Percentiles rank a stretch among this genome's conserved stretches.
Conservation (phyloP, 2,329 filamentous ascomycete genomes). For the Neofusicoccum laricinum region DNA sequence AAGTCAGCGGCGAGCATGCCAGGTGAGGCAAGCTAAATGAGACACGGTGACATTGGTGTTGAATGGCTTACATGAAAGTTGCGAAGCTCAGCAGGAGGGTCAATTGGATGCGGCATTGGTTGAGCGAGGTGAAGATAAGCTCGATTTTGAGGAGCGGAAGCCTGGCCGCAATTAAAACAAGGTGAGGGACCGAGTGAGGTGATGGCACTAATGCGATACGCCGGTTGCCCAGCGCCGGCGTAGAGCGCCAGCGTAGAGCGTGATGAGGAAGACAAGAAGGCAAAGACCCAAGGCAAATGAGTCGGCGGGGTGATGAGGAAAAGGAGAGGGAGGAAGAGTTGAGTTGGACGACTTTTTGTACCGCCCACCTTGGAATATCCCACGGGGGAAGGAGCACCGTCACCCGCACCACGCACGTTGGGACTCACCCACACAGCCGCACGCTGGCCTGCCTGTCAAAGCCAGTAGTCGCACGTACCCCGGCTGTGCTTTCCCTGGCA, state of each 20-base stretch:
- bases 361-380: neutral
- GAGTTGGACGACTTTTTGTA: neutral
- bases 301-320: neutral
- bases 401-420: neutral
- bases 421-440: neutral
- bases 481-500: neutral
- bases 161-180: no score
- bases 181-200: no score
- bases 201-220: no score
- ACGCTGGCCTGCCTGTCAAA: neutral
- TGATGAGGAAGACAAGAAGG: neutral
- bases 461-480: neutral
- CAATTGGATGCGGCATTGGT: no score
- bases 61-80: no score
- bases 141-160: no score
- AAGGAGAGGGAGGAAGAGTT: neutral
- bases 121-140: no score
- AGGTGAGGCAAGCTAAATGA: no score
- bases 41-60: no score
- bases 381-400: neutral
- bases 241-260: neutral
- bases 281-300: neutral
- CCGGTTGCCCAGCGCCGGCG: no score
- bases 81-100: no score
- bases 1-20: neutral